A percentile compares a stretch with the other conserved stretches of the same genome.
These are phyloP conservation scores for Rubroboletus satanas DNA, from an alignment of 768 basidiomycete species.

Conservation along the genomic window DNA sequence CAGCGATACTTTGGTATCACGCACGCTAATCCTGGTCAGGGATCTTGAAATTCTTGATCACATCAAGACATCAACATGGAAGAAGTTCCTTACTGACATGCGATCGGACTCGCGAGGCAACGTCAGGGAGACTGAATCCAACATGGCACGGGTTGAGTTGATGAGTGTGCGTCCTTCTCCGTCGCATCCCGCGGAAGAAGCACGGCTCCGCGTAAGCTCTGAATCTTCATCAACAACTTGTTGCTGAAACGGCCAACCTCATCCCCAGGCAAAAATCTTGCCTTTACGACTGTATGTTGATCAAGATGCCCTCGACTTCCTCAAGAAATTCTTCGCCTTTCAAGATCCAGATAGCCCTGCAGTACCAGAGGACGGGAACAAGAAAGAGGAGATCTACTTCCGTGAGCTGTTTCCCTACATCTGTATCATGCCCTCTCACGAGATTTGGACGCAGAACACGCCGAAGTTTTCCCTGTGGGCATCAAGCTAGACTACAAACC, in stretches of 20 bases:
- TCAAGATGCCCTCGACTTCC: constrained; percentile 96
- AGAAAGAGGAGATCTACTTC: constrained; percentile 59
- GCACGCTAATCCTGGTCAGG: constrained; percentile 61
- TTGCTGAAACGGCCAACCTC: background rate
- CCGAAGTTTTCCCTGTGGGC: constrained; percentile 92
- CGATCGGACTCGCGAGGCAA: constrained; percentile 84
- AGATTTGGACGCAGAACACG: constrained; percentile 57
- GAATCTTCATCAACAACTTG: background rate
- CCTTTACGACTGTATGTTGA: constrained; percentile 93
- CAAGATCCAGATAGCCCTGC: constrained; percentile 50
- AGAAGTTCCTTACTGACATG: constrained; percentile 88
- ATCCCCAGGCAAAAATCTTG: constrained; percentile 73
- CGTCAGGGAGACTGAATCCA: constrained; percentile 83
- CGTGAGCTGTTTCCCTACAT: constrained; percentile 44
- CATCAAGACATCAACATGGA: constrained; percentile 98
- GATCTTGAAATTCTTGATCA: constrained; percentile 92
- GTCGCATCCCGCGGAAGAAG: constrained; percentile 67
- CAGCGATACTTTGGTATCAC: constrained; percentile 54
- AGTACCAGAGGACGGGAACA: constrained; percentile 29
- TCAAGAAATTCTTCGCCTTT: constrained; percentile 96
- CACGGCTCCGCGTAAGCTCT: constrained; percentile 54
- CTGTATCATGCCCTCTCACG: constrained; percentile 5
- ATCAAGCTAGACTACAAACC: constrained; percentile 98
- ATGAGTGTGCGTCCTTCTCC: constrained; percentile 69
- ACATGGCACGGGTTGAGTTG: constrained; percentile 90